Base-by-base conservation (phyloP, 2,329 filamentous ascomycete genomes). In the Xylariales sp. region DNA sequence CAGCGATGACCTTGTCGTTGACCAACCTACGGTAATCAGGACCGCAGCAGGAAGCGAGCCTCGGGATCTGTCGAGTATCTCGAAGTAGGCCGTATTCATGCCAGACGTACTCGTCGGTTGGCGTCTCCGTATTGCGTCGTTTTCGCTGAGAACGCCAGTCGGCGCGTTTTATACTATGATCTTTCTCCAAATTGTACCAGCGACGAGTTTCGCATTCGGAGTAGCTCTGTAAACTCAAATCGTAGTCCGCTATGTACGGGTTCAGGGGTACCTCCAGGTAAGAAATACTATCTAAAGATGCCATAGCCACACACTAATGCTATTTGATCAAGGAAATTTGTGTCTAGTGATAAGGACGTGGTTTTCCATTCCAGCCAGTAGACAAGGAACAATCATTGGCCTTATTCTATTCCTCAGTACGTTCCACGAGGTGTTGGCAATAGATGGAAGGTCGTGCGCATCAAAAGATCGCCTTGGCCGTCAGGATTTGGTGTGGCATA, bases 131-230 rank as follows among this genome's bases (percentile, higher is more conserved):
- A 32, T 62, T 39, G 6, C 69, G 66, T 66, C 69, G 64, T 36
- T 48, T 45, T 39, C 69, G 60, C 54, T 71, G 69, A 28, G 64
- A 71, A 55, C 45, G 60, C 69, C 69, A 71, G 45, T 71, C 67
- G 3, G 60, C 43, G 18, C 69, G 66, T 41, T 64, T 65, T 56
- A 64, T 61, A n/a, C 10, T 39, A 3, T 63, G 28, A 23, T 39
- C 50, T 30, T 59, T 62, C 43, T 70, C 68, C 23, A 58, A 46
- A 10, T 61, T 32, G 28, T 65, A 68, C 62, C 64, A 61, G 18
- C 30, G 55, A 5, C 55, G 55, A 45, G 68, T 65, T 59, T 70
- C 68, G 14, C 9, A 48, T 50, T 65, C 62, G 9, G 65, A 68
- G 18, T 64, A 28, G 9, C 18, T 46, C 16, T 28, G 58, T 41